phyloP scores from a whole-genome alignment of 2,329 filamentous ascomycete species.

The Huntiella bhutanensis region DNA sequence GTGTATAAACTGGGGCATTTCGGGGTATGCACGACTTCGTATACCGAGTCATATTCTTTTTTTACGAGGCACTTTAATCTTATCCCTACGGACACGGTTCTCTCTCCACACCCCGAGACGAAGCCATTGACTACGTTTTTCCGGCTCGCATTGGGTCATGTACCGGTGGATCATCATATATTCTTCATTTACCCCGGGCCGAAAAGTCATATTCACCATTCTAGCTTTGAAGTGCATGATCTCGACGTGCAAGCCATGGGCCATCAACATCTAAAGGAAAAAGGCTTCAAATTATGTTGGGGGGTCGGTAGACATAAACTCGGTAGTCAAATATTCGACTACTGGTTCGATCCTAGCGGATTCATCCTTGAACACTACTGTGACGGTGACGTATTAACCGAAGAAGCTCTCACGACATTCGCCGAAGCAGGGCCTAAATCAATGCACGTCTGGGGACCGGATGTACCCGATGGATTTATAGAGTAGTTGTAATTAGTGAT shows the following conservation, averaged over 20 bases:
- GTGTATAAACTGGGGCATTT: constrained; percentile 37
- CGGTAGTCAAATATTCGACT: constrained; percentile 46
- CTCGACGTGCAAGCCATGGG: constrained; percentile 52
- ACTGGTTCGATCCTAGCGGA: constrained; percentile 32
- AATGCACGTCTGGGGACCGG: constrained; percentile 26
- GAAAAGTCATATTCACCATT: constrained; percentile 43
- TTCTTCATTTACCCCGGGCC: constrained; percentile 32
- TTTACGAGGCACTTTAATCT: constrained; percentile 32
- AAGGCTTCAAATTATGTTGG: constrained; percentile 48
- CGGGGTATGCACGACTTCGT: constrained; percentile 33
- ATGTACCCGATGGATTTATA: background rate
- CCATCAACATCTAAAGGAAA: constrained; percentile 46
- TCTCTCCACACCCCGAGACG: constrained; percentile 15
- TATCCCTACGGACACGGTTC: constrained; percentile 24
- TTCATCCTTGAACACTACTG: constrained; percentile 55
- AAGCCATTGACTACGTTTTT: constrained; percentile 25
- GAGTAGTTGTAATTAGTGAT: too few species aligned
- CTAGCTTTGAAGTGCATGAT: constrained; percentile 51
- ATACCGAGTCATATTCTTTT: constrained; percentile 29
- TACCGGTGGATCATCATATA: constrained; percentile 30
- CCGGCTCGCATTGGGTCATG: constrained; percentile 24
- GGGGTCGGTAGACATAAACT: constrained; percentile 52
- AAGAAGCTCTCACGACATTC: constrained; percentile 29
- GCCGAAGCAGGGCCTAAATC: constrained; percentile 23
- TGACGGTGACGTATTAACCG: constrained; percentile 46